These are phyloP conservation scores for Euphrasia confusa DNA, from an alignment of 257 asterid species.

Conservation along the genomic window DNA sequence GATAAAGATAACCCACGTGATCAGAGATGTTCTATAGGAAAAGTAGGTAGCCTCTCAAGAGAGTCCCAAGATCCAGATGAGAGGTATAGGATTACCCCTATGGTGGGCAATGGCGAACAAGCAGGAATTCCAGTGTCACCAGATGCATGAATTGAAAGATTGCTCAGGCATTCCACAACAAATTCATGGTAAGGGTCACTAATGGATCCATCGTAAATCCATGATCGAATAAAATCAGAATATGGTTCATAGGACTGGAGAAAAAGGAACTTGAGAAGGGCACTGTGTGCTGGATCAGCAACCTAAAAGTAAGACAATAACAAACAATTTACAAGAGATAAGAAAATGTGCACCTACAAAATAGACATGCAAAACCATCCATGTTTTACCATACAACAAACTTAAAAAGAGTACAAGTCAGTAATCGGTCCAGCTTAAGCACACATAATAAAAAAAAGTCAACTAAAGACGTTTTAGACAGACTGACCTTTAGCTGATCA, in stretches of 20 bases:
- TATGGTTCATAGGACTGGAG: conserved; percentile 85
- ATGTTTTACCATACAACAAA: conserved; percentile 3
- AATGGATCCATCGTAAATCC: conserved; percentile 82
- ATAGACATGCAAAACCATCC: conserved; percentile 15
- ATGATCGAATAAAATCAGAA: conserved; percentile 77
- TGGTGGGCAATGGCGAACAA: conserved; percentile 54
- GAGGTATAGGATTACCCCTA: conserved; percentile 52
- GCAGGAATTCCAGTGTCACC: conserved; percentile 35
- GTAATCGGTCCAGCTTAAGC: conserved; percentile 23
- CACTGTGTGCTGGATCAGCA: conserved; percentile 75
- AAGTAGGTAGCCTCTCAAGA: conserved; percentile 25
- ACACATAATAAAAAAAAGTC: conserved; percentile 10
- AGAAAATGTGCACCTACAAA: conserved; percentile 8
- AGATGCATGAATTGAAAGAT: conserved; percentile 30
- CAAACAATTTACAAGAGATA: conserved; percentile 17
- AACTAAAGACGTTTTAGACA: conserved; percentile 12
- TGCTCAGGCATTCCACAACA: conserved; percentile 56
- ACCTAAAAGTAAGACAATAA: conserved; percentile 44
- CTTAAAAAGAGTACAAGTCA: conserved; percentile 22
- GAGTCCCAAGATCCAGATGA: conserved; percentile 24
- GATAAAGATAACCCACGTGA: conserved; percentile 24
- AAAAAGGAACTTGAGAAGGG: conserved; percentile 84
- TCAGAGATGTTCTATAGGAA: conserved; percentile 27
- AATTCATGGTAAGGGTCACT: conserved; percentile 80
- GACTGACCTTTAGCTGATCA: conserved; percentile 77